These are phyloP conservation scores for Rhinocladiella mackenziei DNA, from an alignment of 2,329 filamentous ascomycete genomes.

Conservation along the genomic window DNA sequence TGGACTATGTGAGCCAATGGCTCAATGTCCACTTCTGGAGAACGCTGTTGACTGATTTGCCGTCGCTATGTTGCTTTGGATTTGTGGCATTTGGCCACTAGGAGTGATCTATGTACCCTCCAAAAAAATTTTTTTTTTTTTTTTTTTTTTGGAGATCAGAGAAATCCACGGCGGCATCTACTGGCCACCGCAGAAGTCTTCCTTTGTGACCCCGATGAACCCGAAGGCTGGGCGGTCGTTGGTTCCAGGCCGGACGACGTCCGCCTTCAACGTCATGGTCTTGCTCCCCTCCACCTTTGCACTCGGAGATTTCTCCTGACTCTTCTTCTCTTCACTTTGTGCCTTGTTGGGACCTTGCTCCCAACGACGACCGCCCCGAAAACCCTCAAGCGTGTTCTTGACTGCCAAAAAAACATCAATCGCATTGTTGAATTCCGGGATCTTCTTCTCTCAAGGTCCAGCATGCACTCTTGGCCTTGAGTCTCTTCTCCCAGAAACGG, in stretches of 20 bases:
- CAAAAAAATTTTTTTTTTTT: neutral
- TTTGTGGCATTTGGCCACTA: conserved; percentile 9
- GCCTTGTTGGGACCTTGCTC: neutral
- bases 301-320: neutral
- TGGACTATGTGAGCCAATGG: conserved; percentile 16
- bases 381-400: too few relatives aligned
- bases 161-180: neutral
- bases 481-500: conserved; percentile 14
- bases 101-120: conserved; percentile 1
- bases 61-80: conserved; percentile 15
- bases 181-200: conserved; percentile 7
- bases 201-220: conserved; percentile 14
- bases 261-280: conserved; percentile 7
- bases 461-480: conserved; percentile 15
- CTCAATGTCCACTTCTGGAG: conserved; percentile 18
- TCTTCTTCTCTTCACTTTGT: neutral
- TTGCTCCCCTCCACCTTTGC: neutral
- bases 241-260: conserved; percentile 9
- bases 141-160: too few relatives aligned
- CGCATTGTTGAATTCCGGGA: conserved; percentile 17
- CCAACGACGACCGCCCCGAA: too few relatives aligned
- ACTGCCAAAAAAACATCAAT: conserved; percentile 12
- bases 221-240: conserved; percentile 11
- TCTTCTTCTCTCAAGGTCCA: conserved; percentile 16
- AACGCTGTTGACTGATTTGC: conserved; percentile 13